phyloP scores from a whole-genome alignment of 768 basidiomycete genomes.

The Lactarius sp. region DNA sequence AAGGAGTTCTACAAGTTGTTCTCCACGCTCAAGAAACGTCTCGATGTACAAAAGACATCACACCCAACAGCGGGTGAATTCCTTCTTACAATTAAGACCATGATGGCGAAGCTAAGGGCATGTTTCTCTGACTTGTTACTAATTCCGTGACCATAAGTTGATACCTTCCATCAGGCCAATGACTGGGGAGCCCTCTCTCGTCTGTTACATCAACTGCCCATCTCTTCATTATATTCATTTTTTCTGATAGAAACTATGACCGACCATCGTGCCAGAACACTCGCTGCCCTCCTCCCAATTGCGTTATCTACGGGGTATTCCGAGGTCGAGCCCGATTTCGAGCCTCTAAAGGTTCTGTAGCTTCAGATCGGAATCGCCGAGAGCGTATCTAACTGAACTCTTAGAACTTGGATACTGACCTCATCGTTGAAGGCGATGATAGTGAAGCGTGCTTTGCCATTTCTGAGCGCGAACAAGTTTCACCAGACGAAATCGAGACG shows the following conservation, averaged over 20 bases:
- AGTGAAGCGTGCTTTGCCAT: constrained; percentile 33
- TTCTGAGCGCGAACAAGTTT: constrained; percentile 25
- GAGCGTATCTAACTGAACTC: neutral
- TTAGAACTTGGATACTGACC: constrained; percentile 52
- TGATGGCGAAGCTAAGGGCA: constrained; percentile 18
- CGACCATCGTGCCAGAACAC: constrained; percentile 38
- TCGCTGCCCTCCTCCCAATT: constrained; percentile 39
- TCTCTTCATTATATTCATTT: neutral
- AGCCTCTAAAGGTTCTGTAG: constrained; percentile 45
- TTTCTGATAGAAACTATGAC: constrained; percentile 43
- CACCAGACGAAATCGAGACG: constrained; percentile 29
- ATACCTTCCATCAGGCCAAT: constrained; percentile 40
- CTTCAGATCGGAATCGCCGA: no score
- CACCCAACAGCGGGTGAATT: constrained; percentile 52
- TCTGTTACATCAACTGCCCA: constrained; percentile 31
- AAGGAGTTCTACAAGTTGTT: constrained; percentile 55
- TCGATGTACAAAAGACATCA: constrained; percentile 47
- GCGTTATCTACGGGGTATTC: constrained; percentile 46
- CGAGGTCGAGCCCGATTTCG: constrained; percentile 42
- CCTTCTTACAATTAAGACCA: constrained; percentile 18
- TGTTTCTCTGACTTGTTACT: no score
- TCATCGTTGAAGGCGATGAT: constrained; percentile 38
- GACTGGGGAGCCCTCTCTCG: constrained; percentile 64
- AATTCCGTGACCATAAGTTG: neutral
- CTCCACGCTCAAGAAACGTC: constrained; percentile 38